Base-by-base conservation (phyloP, 306 rosid genomes). In the Abrus precatorius region DNA sequence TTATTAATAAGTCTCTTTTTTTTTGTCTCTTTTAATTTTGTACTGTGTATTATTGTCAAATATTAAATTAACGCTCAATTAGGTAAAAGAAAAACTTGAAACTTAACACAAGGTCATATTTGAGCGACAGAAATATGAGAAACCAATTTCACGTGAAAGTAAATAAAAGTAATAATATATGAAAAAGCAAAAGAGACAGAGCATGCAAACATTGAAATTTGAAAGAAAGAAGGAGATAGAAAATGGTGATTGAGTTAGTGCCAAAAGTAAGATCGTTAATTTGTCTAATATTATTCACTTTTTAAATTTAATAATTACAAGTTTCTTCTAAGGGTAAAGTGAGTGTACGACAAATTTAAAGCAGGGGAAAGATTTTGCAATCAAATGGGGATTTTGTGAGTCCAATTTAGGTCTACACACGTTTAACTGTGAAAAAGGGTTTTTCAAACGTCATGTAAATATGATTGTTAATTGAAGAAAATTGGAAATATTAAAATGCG, bases 351-450 rank as follows among this genome's bases (percentile, higher is more conserved):
- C 20, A 20, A 20, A 0, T 20, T 20, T 20, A 68, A 76, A 41
- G 44, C 41, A 83, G 7, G 50, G 68, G 69, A 76, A 76, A 40
- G 60, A 61, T 84, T 49, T 69, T 64, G 57, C 20, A 1, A 47
- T 14, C 44, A 74, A 33, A 29, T 6, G 72, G 41, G 61, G 27
- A 27, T 79, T 70, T 44, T 55, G 38, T 34, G 69, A 48, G 72
- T 79, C 44, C 41, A 52, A 75, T 27, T 52, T 69, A 33, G 48
- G 85, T 83, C 83, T 65, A 34, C 34, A 84, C 79, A 54, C 90
- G 85, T 53, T 88, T 83, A 88, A 84, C 82, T 36, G 20, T 20
- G 20, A 74, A 55, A 29, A 69, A 74, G 14, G 36, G 1, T 2
- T 4, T 27, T 41, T 64, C 49, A 75, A 74, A 43, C 67, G 30